Evolutionary conservation across 2,329 filamentous ascomycete species (phyloP).

Genomic region (Ambrosiella cleistominuta): DNA sequence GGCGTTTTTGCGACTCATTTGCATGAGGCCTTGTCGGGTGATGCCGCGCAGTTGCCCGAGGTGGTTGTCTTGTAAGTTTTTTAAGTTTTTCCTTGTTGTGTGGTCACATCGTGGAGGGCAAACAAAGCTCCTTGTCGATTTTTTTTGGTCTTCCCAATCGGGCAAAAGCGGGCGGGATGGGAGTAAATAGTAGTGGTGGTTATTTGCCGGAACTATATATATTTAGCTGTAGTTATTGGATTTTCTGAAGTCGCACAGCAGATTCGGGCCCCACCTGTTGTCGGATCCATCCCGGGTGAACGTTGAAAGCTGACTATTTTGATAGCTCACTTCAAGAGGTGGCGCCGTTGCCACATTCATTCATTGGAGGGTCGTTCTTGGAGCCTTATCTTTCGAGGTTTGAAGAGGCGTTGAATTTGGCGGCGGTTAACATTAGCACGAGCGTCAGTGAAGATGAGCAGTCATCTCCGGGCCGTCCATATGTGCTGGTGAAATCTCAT

Average conservation of each 20-base stretch:
- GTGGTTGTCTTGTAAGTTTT: slow-evolving; percentile 38
- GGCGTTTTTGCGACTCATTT: slow-evolving; percentile 55
- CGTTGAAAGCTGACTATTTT: too few species aligned
- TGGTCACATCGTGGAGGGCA: neutral
- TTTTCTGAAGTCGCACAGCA: too few species aligned
- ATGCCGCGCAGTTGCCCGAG: slow-evolving; percentile 31
- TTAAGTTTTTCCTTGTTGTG: neutral
- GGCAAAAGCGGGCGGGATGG: too few species aligned
- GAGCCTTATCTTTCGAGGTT: slow-evolving; percentile 59
- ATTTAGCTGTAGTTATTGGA: too few species aligned
- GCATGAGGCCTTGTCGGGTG: slow-evolving; percentile 37
- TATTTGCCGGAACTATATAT: too few species aligned
- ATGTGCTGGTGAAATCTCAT: slow-evolving; percentile 50
- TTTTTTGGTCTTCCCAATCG: too few species aligned
- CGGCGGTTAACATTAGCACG: slow-evolving; percentile 28
- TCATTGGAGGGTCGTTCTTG: slow-evolving; percentile 69
- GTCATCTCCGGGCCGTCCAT: slow-evolving; percentile 26
- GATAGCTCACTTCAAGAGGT: slow-evolving; percentile 75
- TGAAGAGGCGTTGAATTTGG: slow-evolving; percentile 52
- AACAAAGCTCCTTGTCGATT: too few species aligned
- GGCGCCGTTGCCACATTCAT: slow-evolving; percentile 65
- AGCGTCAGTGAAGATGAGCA: slow-evolving; percentile 14
- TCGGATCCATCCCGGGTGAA: too few species aligned
- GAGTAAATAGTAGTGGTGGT: too few species aligned
- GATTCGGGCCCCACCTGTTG: too few species aligned